Evolutionary conservation across 2,329 filamentous ascomycete genomes (phyloP).

Genomic region (Ophiocordyceps robertsii): DNA sequence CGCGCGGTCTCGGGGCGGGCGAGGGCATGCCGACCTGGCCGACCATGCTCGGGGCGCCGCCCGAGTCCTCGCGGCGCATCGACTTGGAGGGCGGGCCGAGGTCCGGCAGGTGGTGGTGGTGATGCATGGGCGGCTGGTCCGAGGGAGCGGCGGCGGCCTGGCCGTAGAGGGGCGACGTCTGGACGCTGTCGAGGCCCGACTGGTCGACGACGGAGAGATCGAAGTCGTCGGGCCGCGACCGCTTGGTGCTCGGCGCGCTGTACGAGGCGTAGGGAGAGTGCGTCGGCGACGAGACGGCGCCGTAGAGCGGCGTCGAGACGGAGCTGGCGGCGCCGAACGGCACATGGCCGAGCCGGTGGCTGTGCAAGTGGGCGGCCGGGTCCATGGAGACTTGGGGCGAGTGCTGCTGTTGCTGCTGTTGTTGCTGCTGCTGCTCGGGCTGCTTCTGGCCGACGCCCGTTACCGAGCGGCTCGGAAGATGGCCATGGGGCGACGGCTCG

Average conservation of each 20-base stretch:
- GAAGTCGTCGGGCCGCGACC: conserved; percentile 43
- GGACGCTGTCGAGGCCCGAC: conserved; percentile 40
- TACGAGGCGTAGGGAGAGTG: conserved; percentile 17
- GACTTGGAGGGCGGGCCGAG: conserved; percentile 57
- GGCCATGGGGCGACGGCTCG: conserved; percentile 20
- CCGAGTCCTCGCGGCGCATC: conserved; percentile 44
- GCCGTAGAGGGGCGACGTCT: conserved; percentile 22
- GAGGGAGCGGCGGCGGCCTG: background rate
- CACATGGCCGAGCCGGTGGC: conserved; percentile 36
- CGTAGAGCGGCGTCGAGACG: conserved; percentile 38
- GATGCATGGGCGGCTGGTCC: conserved; percentile 32
- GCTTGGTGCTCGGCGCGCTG: conserved; percentile 28
- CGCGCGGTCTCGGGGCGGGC: conserved; percentile 67
- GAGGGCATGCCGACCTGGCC: conserved; percentile 77
- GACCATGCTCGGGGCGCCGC: conserved; percentile 70
- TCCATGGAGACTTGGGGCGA: conserved; percentile 42
- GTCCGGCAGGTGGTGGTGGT: conserved; percentile 70
- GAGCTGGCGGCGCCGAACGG: conserved; percentile 37
- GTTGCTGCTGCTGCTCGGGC: conserved; percentile 17
- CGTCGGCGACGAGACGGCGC: conserved; percentile 30
- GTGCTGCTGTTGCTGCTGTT: conserved; percentile 30
- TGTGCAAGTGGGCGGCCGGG: conserved; percentile 38
- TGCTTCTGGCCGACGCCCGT: conserved; percentile 26
- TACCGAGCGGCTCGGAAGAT: conserved; percentile 17
- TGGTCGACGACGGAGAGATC: conserved; percentile 43